Conservation (phyloP, 1,139 yeast genomes). For the Zygosaccharomyces pseudobailii region DNA sequence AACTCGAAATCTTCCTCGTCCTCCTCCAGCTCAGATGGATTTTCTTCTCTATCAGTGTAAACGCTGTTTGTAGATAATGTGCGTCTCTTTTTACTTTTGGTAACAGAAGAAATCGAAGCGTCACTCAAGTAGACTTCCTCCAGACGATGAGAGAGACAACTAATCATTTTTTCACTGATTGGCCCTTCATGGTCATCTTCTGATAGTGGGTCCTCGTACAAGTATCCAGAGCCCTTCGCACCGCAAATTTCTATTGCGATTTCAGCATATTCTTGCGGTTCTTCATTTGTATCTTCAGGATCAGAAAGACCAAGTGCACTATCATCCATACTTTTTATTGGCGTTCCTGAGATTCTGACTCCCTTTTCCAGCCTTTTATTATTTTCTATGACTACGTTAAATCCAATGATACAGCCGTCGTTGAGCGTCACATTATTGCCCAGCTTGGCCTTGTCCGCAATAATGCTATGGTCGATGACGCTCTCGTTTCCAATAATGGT, state of each 20-base stretch:
- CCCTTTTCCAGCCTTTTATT: conserved; percentile 45
- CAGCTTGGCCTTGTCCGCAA: conserved; percentile 60
- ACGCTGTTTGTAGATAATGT: conserved; percentile 44
- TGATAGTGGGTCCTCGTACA: conserved; percentile 49
- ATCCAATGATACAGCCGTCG: conserved; percentile 80
- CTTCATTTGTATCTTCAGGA: conserved; percentile 31
- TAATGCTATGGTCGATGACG: conserved; percentile 54
- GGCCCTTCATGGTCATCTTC: conserved; percentile 42
- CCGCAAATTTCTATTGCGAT: conserved; percentile 48
- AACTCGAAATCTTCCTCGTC: conserved; percentile 80
- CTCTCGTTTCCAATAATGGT: conserved; percentile 65
- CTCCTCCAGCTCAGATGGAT: conserved; percentile 34
- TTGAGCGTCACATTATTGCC: conserved; percentile 48
- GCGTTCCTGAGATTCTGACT: conserved; percentile 46
- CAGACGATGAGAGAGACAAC: conserved; percentile 51
- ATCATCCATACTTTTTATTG: conserved; percentile 35
- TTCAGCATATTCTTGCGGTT: conserved; percentile 25
- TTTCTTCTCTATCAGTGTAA: conserved; percentile 35
- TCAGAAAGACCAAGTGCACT: conserved; percentile 22
- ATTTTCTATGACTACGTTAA: conserved; percentile 59
- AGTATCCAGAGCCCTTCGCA: conserved; percentile 53
- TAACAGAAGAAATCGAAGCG: conserved; percentile 62
- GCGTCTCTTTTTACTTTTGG: conserved; percentile 42
- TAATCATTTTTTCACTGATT: conserved; percentile 31
- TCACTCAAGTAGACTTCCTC: conserved; percentile 69